These are phyloP conservation scores for Pleurotus tuber-regium DNA, from an alignment of 768 basidiomycete genomes.

Conservation along the genomic window DNA sequence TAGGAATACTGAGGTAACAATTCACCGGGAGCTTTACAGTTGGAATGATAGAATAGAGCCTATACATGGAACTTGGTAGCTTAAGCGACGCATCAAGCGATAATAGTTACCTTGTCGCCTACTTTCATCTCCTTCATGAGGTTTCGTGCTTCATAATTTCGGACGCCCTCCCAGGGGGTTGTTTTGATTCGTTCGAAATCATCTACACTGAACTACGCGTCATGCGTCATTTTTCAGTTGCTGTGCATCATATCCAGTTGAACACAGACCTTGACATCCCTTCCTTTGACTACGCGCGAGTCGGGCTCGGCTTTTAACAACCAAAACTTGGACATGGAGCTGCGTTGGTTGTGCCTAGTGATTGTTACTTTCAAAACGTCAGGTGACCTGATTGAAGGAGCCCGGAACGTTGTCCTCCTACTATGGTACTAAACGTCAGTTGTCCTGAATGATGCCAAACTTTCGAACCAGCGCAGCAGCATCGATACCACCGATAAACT, in stretches of 20 bases:
- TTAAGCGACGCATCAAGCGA: not conserved
- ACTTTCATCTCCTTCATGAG: conserved; percentile 78
- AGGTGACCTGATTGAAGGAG: too few relatives aligned
- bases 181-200: conserved; percentile 72
- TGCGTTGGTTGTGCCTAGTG: not conserved
- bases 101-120: conserved; percentile 60
- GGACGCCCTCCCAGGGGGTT: conserved; percentile 86
- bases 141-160: conserved; percentile 81
- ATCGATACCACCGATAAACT: too few relatives aligned
- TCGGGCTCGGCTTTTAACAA: conserved; percentile 88
- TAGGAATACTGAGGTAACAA: not conserved
- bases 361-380: not conserved
- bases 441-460: too few relatives aligned
- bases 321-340: conserved; percentile 43
- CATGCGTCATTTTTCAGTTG: too few relatives aligned
- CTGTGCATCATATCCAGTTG: too few relatives aligned
- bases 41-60: conserved; percentile 88
- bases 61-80: conserved; percentile 24
- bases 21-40: conserved; percentile 78
- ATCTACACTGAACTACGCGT: conserved; percentile 83
- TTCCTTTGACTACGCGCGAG: conserved; percentile 79
- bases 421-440: too few relatives aligned
- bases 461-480: too few relatives aligned
- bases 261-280: conserved; percentile 70
- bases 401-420: too few relatives aligned